Conservation (phyloP, 495 filamentous ascomycete species). For the Neurospora sp. region DNA sequence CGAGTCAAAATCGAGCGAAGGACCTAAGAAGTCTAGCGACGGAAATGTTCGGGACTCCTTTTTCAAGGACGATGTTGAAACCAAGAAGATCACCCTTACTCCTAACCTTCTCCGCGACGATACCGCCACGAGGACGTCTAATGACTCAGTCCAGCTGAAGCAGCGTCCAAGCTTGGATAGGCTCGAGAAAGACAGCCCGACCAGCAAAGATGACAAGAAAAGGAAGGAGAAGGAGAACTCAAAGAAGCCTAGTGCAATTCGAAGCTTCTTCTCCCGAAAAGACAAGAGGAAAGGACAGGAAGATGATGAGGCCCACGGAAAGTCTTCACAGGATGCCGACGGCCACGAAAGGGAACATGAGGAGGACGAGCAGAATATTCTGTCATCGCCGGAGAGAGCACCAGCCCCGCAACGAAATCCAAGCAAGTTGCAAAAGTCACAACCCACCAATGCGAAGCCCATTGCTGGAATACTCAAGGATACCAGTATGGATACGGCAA, state of each 20-base stretch:
- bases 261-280: slow-evolving; percentile 90
- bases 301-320: slow-evolving; percentile 59
- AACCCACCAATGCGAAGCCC: slow-evolving; percentile 42
- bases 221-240: slow-evolving; percentile 78
- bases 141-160: slow-evolving; percentile 54
- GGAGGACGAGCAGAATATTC: slow-evolving; percentile 28
- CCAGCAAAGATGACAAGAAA: slow-evolving; percentile 42
- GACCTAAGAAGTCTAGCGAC: slow-evolving; percentile 62
- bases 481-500: slow-evolving; percentile 19
- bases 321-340: slow-evolving; percentile 44
- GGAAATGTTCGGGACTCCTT: slow-evolving; percentile 86
- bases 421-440: slow-evolving; percentile 68
- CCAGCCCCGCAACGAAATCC: slow-evolving; percentile 43
- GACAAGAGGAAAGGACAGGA: slow-evolving; percentile 74
- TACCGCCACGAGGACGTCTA: slow-evolving; percentile 44
- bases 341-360: slow-evolving; percentile 32
- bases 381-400: slow-evolving; percentile 24
- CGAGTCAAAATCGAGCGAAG: slow-evolving; percentile 40
- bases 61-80: slow-evolving; percentile 94
- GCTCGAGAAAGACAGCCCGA: slow-evolving; percentile 38
- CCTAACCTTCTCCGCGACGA: slow-evolving; percentile 92
- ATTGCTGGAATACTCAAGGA: slow-evolving; percentile 11
- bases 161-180: slow-evolving; percentile 45
- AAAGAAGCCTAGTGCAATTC: slow-evolving; percentile 85
- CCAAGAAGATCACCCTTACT: slow-evolving; percentile 94